Base-by-base conservation (phyloP, 345 rosid genomes). In the Anacardium occidentale region DNA sequence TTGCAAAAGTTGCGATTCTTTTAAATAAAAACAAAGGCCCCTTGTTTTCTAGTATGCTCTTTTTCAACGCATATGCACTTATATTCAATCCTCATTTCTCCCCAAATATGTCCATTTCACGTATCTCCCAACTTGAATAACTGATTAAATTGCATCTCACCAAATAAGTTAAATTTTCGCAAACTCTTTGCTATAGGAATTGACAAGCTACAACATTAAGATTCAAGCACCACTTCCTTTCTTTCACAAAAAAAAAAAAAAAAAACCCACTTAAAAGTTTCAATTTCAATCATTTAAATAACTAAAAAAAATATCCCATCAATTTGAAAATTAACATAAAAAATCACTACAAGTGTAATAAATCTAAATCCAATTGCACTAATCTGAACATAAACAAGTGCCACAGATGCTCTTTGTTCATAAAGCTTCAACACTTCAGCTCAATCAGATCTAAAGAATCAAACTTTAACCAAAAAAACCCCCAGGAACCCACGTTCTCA, bases 401-500 rank as follows among this genome's bases (percentile, higher is more conserved):
- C 21, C 71, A 70, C 48, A 34, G 32, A 24, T 22, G 45, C 22
- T 64, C 72, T 44, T 40, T 40, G 37, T 66, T 54, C 42, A 24
- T 44, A 42, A 69, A 66, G 18, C 69, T 53, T 40, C 20, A 26
- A 34, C 70, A 61, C 57, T 37, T 15, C 62, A 64, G 76, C 48
- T 65, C 62, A 56, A 61, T 37, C 80, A 77, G 87, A 84, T 84
- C 87, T 79, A 81, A 73, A 75, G 60, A 64, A 53, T 45, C 47
- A 61, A 76, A 58, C 67, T 63, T 67, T 5, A 47, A 55, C 52
- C 20, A 18, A 29, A 20, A 29, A 59, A 58, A 47, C 22, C 74
- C 72, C 22, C 22, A 74, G 50, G 22, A 67, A 48, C 53, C 50
- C 70, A 58, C 32, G 62, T 69, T 62, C 34, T 61, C 22, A 55